Conservation (phyloP, 441 rosid genomes). For the Theobroma grandiflorum region DNA sequence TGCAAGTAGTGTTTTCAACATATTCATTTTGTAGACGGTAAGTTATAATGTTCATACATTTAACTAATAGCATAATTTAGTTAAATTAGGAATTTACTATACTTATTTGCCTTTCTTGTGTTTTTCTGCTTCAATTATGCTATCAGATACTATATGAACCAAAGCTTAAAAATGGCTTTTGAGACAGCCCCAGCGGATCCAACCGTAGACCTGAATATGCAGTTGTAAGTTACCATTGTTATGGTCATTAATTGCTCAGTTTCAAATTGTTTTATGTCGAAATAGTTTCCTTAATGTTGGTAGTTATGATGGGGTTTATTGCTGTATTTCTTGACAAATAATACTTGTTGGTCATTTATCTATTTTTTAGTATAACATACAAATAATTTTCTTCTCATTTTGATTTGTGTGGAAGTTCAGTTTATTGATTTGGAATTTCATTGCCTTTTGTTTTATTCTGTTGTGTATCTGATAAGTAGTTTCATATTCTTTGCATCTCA, state of each 20-base stretch:
- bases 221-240: slow-evolving; percentile 70
- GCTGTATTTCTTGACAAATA: not conserved
- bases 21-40: slow-evolving; percentile 73
- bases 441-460: slow-evolving; percentile 2
- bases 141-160: slow-evolving; percentile 71
- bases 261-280: slow-evolving; percentile 7
- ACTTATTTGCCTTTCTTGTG: slow-evolving; percentile 2
- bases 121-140: slow-evolving; percentile 30
- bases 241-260: slow-evolving; percentile 18
- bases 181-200: slow-evolving; percentile 97
- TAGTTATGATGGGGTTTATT: not conserved
- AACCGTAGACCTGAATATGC: slow-evolving; percentile 93
- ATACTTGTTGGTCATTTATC: not conserved
- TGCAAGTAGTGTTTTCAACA: slow-evolving; percentile 93
- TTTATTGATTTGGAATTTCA: not conserved
- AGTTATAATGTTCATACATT: slow-evolving; percentile 26
- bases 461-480: not conserved
- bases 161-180: slow-evolving; percentile 77
- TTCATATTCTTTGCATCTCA: slow-evolving; percentile 26
- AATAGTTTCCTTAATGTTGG: slow-evolving; percentile 11
- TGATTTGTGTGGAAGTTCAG: not conserved
- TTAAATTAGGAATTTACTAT: not conserved
- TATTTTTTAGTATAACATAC: not conserved
- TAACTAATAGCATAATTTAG: not conserved
- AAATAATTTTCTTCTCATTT: slow-evolving; percentile 3